These are phyloP conservation scores for Venturia nashicola DNA, from an alignment of 2,329 filamentous ascomycete species.

Conservation along the genomic window DNA sequence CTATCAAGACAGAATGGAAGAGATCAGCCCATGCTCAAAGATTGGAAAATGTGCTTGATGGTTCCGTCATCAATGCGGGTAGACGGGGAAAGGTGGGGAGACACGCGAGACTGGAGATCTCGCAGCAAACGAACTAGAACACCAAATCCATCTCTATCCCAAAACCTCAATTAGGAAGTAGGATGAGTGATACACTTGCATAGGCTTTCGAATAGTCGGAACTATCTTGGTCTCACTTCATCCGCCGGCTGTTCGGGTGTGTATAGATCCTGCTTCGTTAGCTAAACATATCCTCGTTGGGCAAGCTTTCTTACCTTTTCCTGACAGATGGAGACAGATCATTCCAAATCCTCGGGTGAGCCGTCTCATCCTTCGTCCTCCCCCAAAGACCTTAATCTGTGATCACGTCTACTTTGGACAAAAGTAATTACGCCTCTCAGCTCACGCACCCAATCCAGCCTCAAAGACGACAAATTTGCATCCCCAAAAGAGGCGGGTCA, in stretches of 20 bases:
- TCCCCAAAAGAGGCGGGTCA: neutral
- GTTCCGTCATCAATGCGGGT: neutral
- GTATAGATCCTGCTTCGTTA: no score
- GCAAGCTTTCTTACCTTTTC: no score
- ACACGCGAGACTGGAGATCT: neutral
- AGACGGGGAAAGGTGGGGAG: neutral
- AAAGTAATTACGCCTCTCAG: neutral
- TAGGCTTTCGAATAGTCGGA: no score
- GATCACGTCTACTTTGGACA: no score
- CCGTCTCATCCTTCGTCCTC: no score
- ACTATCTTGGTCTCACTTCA: no score
- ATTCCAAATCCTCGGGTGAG: no score
- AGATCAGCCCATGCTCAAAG: slow-evolving; percentile 1
- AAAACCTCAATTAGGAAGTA: neutral
- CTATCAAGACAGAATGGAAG: neutral
- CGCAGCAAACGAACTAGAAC: neutral
- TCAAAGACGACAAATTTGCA: neutral
- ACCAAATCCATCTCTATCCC: neutral
- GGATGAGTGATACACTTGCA: neutral
- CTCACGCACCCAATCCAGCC: neutral
- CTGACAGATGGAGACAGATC: no score
- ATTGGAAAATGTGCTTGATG: neutral
- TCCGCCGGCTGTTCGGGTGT: no score
- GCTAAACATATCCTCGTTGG: no score
- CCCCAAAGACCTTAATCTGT: no score